Percentiles rank a stretch among this genome's conserved stretches.
Conservation (phyloP, 2,329 filamentous ascomycete genomes). For the Trichoderma cornu-damae region DNA sequence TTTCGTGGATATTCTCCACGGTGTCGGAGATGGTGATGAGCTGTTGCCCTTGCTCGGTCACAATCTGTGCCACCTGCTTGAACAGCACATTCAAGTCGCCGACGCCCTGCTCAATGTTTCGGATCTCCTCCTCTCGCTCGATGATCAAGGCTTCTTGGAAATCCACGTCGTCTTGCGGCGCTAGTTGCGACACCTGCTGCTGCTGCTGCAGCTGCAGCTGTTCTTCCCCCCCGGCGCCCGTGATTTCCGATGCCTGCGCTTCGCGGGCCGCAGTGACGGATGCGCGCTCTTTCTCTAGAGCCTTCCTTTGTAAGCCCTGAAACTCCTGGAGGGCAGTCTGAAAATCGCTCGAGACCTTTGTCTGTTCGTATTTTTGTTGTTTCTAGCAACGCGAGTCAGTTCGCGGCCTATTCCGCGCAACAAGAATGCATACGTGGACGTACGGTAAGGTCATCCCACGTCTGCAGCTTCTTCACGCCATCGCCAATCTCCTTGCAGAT, state of each 20-base stretch:
- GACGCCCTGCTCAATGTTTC: slow-evolving; percentile 94
- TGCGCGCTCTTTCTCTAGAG: slow-evolving; percentile 87
- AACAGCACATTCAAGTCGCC: slow-evolving; percentile 95
- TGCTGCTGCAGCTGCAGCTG: slow-evolving; percentile 56
- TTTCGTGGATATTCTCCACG: slow-evolving; percentile 73
- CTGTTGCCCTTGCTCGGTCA: slow-evolving; percentile 85
- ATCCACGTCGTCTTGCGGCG: slow-evolving; percentile 89
- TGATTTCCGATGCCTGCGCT: slow-evolving; percentile 61
- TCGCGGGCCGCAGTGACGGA: slow-evolving; percentile 78
- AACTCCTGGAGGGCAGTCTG: slow-evolving; percentile 84
- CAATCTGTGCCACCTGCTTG: slow-evolving; percentile 95
- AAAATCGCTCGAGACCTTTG: slow-evolving; percentile 92
- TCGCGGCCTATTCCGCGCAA: not conserved
- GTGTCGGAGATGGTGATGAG: slow-evolving; percentile 85
- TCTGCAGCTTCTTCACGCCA: slow-evolving; percentile 85
- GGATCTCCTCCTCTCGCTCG: slow-evolving; percentile 93
- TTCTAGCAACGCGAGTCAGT: slow-evolving; percentile 50
- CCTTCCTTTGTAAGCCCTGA: slow-evolving; percentile 81
- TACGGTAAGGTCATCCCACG: slow-evolving; percentile 79
- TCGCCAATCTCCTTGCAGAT: slow-evolving; percentile 91
- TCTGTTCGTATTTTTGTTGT: slow-evolving; percentile 92
- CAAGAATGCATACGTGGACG: slow-evolving; percentile 26
- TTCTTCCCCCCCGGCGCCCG: slow-evolving; percentile 32
- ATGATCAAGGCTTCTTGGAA: slow-evolving; percentile 95
- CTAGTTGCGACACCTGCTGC: slow-evolving; percentile 72